A percentile compares a stretch with the other conserved stretches of the same genome.
These are phyloP conservation scores for Pythium oligandrum DNA, from an alignment of 352 stramenopile genomes.

Conservation along the genomic window DNA sequence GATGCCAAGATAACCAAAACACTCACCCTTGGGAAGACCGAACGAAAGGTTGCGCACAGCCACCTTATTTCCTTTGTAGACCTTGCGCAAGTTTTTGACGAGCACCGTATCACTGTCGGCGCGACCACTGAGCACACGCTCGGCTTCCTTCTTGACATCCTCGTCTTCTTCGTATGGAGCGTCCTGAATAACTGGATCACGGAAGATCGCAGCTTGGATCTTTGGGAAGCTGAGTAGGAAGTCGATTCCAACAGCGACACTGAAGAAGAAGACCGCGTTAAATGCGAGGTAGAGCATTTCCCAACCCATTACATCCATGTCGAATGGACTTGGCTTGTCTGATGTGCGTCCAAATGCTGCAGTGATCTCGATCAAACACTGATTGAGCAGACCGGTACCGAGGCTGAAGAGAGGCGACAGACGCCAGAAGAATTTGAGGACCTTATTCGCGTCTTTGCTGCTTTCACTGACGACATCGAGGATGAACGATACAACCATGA, in stretches of 20 bases:
- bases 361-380: slow-evolving; percentile 24
- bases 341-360: slow-evolving; percentile 1
- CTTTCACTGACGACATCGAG: slow-evolving; percentile 26
- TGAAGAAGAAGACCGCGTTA: slow-evolving; percentile 35
- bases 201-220: slow-evolving; percentile 47
- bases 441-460: slow-evolving; percentile 26
- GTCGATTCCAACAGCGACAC: slow-evolving; percentile 47
- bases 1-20: slow-evolving; percentile 90
- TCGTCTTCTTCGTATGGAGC: slow-evolving; percentile 39
- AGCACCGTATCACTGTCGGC: slow-evolving; percentile 42
- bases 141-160: slow-evolving; percentile 30
- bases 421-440: slow-evolving; percentile 54
- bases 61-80: slow-evolving; percentile 83
- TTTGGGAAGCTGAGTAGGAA: slow-evolving; percentile 58
- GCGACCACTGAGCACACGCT: slow-evolving; percentile 21
- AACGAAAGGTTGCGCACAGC: slow-evolving; percentile 72
- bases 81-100: slow-evolving; percentile 74
- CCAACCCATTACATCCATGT: slow-evolving; percentile 44
- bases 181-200: slow-evolving; percentile 37
- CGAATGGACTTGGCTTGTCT: slow-evolving; percentile 27
- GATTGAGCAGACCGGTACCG: slow-evolving; percentile 39
- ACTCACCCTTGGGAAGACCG: slow-evolving; percentile 75
- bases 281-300: slow-evolving; percentile 50
- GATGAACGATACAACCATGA: slow-evolving; percentile 59
- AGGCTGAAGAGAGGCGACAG: slow-evolving; percentile 62